These are phyloP conservation scores for Claviceps pazoutovae DNA, from an alignment of 2,329 filamentous ascomycete species.

Conservation along the genomic window DNA sequence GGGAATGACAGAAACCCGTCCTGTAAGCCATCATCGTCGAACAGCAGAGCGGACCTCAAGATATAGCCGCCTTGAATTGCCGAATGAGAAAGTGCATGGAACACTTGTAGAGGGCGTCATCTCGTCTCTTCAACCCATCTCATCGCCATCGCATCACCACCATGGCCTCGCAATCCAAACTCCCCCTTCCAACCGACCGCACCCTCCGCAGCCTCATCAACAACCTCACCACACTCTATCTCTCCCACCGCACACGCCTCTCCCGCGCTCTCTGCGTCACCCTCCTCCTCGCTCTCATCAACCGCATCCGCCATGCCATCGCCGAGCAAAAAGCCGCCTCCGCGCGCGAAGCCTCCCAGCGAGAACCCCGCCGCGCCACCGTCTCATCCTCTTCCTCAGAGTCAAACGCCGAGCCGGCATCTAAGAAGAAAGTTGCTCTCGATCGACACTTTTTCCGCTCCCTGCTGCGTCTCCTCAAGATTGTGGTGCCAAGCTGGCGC, in stretches of 20 bases:
- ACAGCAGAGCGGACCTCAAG: no score
- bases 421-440: conserved; percentile 73
- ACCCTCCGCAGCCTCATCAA: conserved; percentile 52
- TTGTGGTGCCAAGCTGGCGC: conserved; percentile 80
- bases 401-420: conserved; percentile 22
- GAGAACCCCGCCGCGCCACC: conserved; percentile 32
- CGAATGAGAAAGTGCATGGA: no score
- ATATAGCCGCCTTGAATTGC: no score
- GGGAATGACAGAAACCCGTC: no score
- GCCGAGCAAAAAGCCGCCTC: conserved; percentile 84
- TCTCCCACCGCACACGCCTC: conserved; percentile 67
- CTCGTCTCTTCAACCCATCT: no score
- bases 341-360: conserved; percentile 47
- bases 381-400: conserved; percentile 31
- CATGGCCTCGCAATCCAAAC: conserved; percentile 68
- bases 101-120: no score
- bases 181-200: conserved; percentile 45
- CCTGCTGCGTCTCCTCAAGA: conserved; percentile 62
- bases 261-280: conserved; percentile 74
- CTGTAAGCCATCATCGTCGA: no score
- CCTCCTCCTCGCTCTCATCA: conserved; percentile 64
- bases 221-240: conserved; percentile 57
- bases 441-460: conserved; percentile 72
- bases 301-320: conserved; percentile 83
- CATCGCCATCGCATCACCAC: background rate